Evolutionary conservation across 768 basidiomycete genomes (phyloP).

Genomic region (Serendipita sp.): DNA sequence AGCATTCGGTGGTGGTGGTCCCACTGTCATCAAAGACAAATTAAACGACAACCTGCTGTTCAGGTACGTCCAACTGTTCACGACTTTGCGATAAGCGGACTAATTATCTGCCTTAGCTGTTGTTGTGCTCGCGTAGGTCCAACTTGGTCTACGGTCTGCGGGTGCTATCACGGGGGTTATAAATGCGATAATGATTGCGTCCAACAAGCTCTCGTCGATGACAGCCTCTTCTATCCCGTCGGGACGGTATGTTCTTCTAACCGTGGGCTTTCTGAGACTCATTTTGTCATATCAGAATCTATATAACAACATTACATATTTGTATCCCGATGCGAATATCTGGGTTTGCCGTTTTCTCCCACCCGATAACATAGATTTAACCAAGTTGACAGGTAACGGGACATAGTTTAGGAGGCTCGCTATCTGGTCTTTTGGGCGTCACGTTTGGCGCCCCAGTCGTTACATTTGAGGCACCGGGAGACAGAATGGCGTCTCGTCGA

Average conservation of each 20-base stretch:
- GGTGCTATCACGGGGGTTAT: conserved; percentile 57
- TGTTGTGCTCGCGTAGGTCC: conserved; percentile 93
- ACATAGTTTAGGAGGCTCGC: conserved; percentile 72
- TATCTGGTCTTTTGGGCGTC: conserved; percentile 67
- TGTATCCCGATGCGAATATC: conserved; percentile 80
- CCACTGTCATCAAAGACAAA: conserved; percentile 66
- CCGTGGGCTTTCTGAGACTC: background rate
- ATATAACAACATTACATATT: conserved; percentile 78
- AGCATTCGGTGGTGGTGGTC: too few relatives aligned
- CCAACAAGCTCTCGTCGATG: conserved; percentile 57
- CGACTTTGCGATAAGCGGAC: conserved; percentile 17
- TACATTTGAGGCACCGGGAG: conserved; percentile 81
- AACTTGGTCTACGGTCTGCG: conserved; percentile 86
- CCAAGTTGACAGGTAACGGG: conserved; percentile 14
- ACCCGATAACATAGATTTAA: too few relatives aligned
- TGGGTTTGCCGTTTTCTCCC: conserved; percentile 29
- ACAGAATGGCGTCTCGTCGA: conserved; percentile 58
- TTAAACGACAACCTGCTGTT: conserved; percentile 90
- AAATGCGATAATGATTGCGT: conserved; percentile 71
- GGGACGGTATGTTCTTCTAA: conserved; percentile 43
- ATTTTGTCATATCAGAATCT: conserved; percentile 41
- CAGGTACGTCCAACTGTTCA: conserved; percentile 20
- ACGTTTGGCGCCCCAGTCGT: conserved; percentile 92
- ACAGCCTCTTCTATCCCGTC: conserved; percentile 75
- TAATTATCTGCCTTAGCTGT: conserved; percentile 35